Conservation (phyloP, 164 flowering plant species). For the Magnolia kwangsiensis region DNA sequence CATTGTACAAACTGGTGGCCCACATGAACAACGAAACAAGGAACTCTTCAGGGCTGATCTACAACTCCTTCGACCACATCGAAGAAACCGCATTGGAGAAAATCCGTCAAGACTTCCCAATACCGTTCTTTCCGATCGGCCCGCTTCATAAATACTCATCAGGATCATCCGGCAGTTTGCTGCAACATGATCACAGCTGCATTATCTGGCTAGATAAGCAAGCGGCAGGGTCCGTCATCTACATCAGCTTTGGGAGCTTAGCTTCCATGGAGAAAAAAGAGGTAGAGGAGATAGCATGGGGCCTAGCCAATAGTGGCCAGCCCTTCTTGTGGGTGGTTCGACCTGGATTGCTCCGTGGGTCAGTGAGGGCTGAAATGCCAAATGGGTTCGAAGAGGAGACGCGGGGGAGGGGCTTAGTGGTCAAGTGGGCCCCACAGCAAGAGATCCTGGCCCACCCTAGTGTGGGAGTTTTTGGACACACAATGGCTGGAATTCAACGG, state of each 20-base stretch:
- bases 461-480: slow-evolving; percentile 54
- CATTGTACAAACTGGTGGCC: slow-evolving; percentile 1
- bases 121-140: slow-evolving; percentile 32
- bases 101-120: slow-evolving; percentile 6
- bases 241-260: slow-evolving; percentile 42
- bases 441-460: slow-evolving; percentile 52
- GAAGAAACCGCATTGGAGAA: slow-evolving; percentile 15
- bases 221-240: slow-evolving; percentile 31
- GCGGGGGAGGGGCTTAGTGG: slow-evolving; percentile 23
- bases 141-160: slow-evolving; percentile 32
- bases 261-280: slow-evolving; percentile 20
- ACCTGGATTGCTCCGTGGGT: slow-evolving; percentile 21
- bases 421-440: slow-evolving; percentile 64
- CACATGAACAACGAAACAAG: slow-evolving; percentile 13
- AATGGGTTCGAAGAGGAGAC: slow-evolving; percentile 17
- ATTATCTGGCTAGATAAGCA: slow-evolving; percentile 41
- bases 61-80: slow-evolving; percentile 26
- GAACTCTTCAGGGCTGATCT: slow-evolving; percentile 28
- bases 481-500: slow-evolving; percentile 54
- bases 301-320: slow-evolving; percentile 29
- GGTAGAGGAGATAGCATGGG: slow-evolving; percentile 35
- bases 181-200: slow-evolving; percentile 27
- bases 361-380: slow-evolving; percentile 19
- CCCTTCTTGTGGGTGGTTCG: slow-evolving; percentile 48
- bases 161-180: slow-evolving; percentile 20